Percentiles rank a stretch among this genome's conserved stretches.
Conservation (phyloP, 2,329 filamentous ascomycete genomes). For the Epichloe sibirici region DNA sequence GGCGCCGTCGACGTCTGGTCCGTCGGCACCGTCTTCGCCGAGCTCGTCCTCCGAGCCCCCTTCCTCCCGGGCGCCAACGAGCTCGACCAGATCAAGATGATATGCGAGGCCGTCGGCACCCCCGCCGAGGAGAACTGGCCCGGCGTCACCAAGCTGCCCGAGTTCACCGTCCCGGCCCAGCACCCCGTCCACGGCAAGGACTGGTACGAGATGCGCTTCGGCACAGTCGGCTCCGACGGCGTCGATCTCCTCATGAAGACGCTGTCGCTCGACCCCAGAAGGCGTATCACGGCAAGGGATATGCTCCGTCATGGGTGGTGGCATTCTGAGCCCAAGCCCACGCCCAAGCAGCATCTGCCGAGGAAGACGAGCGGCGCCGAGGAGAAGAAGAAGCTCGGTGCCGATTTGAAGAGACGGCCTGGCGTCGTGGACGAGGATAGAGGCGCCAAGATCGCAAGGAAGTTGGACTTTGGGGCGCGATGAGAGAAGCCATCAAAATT, state of each 20-base stretch:
- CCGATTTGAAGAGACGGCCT: conserved; percentile 62
- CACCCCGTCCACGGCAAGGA: conserved; percentile 53
- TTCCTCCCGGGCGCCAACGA: conserved; percentile 78
- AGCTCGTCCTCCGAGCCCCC: conserved; percentile 71
- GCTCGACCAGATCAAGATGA: conserved; percentile 72
- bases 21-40: conserved; percentile 84
- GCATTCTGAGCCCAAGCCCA: conserved; percentile 71
- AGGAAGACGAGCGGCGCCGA: conserved; percentile 49
- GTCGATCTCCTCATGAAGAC: conserved; percentile 83
- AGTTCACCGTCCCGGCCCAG: conserved; percentile 61
- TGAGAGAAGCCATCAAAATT: background rate
- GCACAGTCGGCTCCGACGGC: conserved; percentile 67
- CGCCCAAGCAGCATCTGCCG: conserved; percentile 69
- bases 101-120: conserved; percentile 76
- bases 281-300: conserved; percentile 63
- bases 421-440: conserved; percentile 59
- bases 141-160: conserved; percentile 67
- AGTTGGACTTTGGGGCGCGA: conserved; percentile 60
- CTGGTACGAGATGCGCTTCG: conserved; percentile 66
- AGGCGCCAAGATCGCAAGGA: conserved; percentile 66
- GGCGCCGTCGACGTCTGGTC: conserved; percentile 92
- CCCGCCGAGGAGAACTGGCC: conserved; percentile 95
- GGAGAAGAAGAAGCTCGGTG: conserved; percentile 65
- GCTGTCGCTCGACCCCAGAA: conserved; percentile 74
- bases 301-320: conserved; percentile 81